These are phyloP conservation scores for Verbascum thapsus DNA, from an alignment of 257 asterid species.

Conservation along the genomic window DNA sequence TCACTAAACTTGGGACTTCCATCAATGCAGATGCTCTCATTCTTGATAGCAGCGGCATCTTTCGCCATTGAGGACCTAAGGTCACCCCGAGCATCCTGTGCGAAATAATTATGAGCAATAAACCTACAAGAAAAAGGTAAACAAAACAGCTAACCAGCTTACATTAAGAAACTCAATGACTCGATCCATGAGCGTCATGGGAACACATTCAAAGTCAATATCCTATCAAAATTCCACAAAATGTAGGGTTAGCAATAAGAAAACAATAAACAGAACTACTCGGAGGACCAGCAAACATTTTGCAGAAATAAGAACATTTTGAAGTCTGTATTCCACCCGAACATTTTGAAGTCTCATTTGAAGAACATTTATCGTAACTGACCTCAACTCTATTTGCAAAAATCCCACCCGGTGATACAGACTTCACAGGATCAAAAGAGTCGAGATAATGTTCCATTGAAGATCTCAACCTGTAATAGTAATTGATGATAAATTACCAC, in stretches of 20 bases:
- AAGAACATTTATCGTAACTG: conserved; percentile 32
- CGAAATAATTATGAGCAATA: conserved; percentile 36
- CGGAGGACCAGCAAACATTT: conserved; percentile 7
- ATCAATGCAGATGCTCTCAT: conserved; percentile 54
- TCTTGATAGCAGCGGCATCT: conserved; percentile 76
- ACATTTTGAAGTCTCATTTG: too few relatives aligned
- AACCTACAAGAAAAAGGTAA: conserved; percentile 16
- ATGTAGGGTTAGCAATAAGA: conserved; percentile 23
- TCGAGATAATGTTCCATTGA: conserved; percentile 82
- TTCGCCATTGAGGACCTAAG: conserved; percentile 90
- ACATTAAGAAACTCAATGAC: conserved; percentile 78
- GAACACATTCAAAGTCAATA: conserved; percentile 79
- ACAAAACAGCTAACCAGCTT: conserved; percentile 38
- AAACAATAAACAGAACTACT: conserved; percentile 16
- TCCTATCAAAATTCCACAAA: conserved; percentile 47
- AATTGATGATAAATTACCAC: conserved; percentile 31
- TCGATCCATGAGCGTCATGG: conserved; percentile 80
- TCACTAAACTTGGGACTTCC: conserved; percentile 38
- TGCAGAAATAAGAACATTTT: too few relatives aligned
- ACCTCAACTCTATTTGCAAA: conserved; percentile 83
- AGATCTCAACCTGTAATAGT: conserved; percentile 70
- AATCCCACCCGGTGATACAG: conserved; percentile 78
- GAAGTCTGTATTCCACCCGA: too few relatives aligned
- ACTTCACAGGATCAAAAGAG: conserved; percentile 72
- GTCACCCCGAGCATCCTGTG: conserved; percentile 75